Evolutionary conservation across 2,329 filamentous ascomycete species (phyloP).

Genomic region (Kalmusia sp.): DNA sequence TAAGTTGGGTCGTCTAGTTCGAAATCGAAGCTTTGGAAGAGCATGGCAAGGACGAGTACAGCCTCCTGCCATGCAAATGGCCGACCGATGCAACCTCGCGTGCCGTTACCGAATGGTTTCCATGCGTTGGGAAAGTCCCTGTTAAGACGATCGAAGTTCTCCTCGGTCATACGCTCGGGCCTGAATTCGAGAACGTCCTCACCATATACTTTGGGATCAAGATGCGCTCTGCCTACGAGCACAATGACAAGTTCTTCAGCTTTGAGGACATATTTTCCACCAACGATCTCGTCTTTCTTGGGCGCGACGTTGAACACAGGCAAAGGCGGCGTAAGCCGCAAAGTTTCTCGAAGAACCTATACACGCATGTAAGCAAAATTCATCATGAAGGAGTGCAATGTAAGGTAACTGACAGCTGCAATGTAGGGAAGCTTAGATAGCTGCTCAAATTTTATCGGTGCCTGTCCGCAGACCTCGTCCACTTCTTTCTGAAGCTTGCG

Average conservation of each 20-base stretch:
- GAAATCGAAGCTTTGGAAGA: constrained; percentile 49
- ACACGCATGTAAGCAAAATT: not conserved
- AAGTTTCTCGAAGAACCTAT: constrained; percentile 55
- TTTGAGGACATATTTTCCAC: constrained; percentile 41
- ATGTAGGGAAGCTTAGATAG: constrained; percentile 59
- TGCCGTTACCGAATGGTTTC: constrained; percentile 30
- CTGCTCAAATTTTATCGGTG: constrained; percentile 53
- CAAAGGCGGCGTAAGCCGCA: constrained; percentile 59
- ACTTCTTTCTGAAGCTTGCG: constrained; percentile 58
- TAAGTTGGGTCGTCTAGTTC: constrained; percentile 46
- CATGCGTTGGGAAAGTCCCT: constrained; percentile 15
- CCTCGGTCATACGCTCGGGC: constrained; percentile 29
- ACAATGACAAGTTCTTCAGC: constrained; percentile 20
- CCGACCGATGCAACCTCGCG: constrained; percentile 29
- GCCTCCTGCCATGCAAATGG: constrained; percentile 31
- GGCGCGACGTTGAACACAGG: constrained; percentile 52
- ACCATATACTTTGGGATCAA: constrained; percentile 24
- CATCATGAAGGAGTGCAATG: too few relatives aligned
- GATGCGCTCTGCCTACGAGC: constrained; percentile 16
- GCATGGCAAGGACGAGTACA: constrained; percentile 34
- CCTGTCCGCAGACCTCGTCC: constrained; percentile 56
- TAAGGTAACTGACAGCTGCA: constrained; percentile 6
- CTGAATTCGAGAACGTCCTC: constrained; percentile 22
- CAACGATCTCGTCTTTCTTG: constrained; percentile 17
- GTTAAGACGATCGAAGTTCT: constrained; percentile 20